These are phyloP conservation scores for Tylopilus sp. DNA, from an alignment of 1,284 basidiomycete genomes.

Conservation along the genomic window DNA sequence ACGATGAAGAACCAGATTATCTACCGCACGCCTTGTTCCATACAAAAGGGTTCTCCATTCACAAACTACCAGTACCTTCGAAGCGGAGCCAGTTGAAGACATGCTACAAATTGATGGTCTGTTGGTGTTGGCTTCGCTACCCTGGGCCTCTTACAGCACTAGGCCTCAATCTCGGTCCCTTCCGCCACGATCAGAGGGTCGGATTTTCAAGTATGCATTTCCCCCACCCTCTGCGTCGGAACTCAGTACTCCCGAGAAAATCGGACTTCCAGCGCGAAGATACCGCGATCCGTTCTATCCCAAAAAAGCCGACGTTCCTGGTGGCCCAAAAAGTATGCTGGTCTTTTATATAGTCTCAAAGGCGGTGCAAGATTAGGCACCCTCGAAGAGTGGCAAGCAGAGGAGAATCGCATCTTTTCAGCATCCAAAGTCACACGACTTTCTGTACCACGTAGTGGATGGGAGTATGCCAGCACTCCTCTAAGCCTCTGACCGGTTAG, in stretches of 20 bases:
- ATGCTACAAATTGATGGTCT: neutral
- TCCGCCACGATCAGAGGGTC: slow-evolving; percentile 3
- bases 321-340: slow-evolving; percentile 81
- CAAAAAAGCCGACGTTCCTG: slow-evolving; percentile 76
- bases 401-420: slow-evolving; percentile 16
- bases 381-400: slow-evolving; percentile 64
- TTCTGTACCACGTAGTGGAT: slow-evolving; percentile 55
- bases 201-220: slow-evolving; percentile 53
- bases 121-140: neutral
- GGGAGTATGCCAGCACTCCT: slow-evolving; percentile 82
- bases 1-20: slow-evolving; percentile 27
- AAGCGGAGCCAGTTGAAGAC: slow-evolving; percentile 17
- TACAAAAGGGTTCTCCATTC: neutral
- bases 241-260: slow-evolving; percentile 61
- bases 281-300: slow-evolving; percentile 89
- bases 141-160: slow-evolving; percentile 35
- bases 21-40: slow-evolving; percentile 30
- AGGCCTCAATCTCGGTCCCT: slow-evolving; percentile 15
- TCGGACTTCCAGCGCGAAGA: slow-evolving; percentile 69
- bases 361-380: slow-evolving; percentile 63
- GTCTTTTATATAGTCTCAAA: slow-evolving; percentile 79
- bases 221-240: slow-evolving; percentile 67
- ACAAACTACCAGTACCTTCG: slow-evolving; percentile 30
- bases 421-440: slow-evolving; percentile 8
- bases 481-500: slow-evolving; percentile 66